Evolutionary conservation across 257 asterid genomes (phyloP), one percentile per base, ranked within the genome.

Genomic region (Scutellaria barbata): DNA sequence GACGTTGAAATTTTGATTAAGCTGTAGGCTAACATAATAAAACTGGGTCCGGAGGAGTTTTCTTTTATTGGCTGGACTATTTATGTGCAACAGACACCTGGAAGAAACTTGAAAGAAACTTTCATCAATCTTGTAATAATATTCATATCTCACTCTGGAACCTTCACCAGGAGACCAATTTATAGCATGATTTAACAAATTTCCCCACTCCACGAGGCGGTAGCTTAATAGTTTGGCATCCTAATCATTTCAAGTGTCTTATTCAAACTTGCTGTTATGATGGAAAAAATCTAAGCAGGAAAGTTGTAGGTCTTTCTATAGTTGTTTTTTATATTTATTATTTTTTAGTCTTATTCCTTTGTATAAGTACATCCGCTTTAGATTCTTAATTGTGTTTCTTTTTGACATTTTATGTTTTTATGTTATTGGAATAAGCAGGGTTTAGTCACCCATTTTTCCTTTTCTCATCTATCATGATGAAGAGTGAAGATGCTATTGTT

Each of bases 171-270:
- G 45, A 33, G 64, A 39, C 37, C 43, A 14, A 61, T 39, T 63
- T 62, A 35, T 14, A 2, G 17, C 6, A 13, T 11, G 5, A 11
- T 51, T 68, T 78, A 3, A 43, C 5, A 71, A 30, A 30, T 62
- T 35, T 67, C 39, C 56, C 35, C 22, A 8, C 60, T 51, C 54
- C 60, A 30, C 14, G 63, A 47, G 57, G 41, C n/a, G 12, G 56
- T 63, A n/a, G 55, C 50, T 52, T 52, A 41, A 33, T 61, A 41
- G 11, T 60, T 40, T 11, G 66, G 63, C 56, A 18, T 74, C 68
- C 42, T 76, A 22, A 63, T 70, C 35, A 43, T 62, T 25, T 17
- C 6, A 50, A 57, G 25, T 3, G 5, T 30, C 35, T 30, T 30
- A 30, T 30, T 30, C 35, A 30, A 30, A 30, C 35, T 30, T 30